Evolutionary conservation across 345 rosid species (phyloP).

Genomic region (Lepidium africanum): DNA sequence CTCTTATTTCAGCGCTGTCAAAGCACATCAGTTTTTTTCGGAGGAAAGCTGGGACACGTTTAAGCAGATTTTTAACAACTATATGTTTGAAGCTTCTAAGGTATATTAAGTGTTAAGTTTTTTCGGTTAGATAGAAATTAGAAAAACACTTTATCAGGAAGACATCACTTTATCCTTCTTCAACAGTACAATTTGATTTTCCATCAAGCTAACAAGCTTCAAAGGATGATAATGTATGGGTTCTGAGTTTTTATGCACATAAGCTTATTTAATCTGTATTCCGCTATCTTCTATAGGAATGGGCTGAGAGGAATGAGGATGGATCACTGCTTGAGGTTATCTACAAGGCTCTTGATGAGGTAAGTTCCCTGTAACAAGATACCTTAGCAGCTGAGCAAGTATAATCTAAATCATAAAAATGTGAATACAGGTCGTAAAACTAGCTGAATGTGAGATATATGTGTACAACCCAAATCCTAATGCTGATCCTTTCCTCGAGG

Average conservation of each 20-base stretch:
- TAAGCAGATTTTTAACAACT: slow-evolving; percentile 71
- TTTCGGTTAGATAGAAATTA: background rate
- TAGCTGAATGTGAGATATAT: slow-evolving; percentile 82
- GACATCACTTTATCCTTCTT: background rate
- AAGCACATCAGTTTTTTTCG: slow-evolving; percentile 86
- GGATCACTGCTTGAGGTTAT: slow-evolving; percentile 65
- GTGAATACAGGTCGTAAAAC: slow-evolving; percentile 71
- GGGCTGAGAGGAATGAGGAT: slow-evolving; percentile 62
- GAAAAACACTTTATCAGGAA: background rate
- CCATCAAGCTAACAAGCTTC: background rate
- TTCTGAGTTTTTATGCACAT: background rate
- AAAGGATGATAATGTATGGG: background rate
- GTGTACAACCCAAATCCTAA: slow-evolving; percentile 75
- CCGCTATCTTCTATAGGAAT: slow-evolving; percentile 43
- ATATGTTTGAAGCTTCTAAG: slow-evolving; percentile 92
- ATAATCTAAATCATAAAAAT: slow-evolving; percentile 5
- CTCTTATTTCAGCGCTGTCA: slow-evolving; percentile 65
- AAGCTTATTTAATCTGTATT: background rate
- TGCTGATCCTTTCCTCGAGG: slow-evolving; percentile 79
- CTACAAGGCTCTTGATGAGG: slow-evolving; percentile 94
- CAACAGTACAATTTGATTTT: background rate
- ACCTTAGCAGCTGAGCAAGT: background rate
- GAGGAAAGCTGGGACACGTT: slow-evolving; percentile 84
- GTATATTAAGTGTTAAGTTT: slow-evolving; percentile 28
- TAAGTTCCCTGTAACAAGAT: slow-evolving; percentile 19